Evolutionary conservation across 2,329 filamentous ascomycete species (phyloP), one percentile per base, ranked within the genome.

Genomic region (Microdochium paspali): DNA sequence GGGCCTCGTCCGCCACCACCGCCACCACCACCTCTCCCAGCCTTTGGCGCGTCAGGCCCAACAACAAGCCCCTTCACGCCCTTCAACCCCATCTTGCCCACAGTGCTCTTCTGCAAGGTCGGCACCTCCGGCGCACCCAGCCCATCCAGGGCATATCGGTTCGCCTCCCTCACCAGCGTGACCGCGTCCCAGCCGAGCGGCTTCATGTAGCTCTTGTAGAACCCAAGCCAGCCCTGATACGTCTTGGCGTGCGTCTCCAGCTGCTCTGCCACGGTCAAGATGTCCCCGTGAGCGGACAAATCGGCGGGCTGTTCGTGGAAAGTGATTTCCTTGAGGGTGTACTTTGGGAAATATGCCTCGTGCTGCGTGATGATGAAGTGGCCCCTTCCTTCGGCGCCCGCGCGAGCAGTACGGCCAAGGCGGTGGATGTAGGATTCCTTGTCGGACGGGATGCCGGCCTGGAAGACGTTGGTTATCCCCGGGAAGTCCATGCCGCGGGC

Each of bases 401-500:
- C 79, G 47, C 82, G 79, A 4, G 76, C 81, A 2, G 82, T 85
- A 44, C 82, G 80, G 46, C 82, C 82, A 12, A 85, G 70, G 39
- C 82, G 79, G 60, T 85, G 82, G 49, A 85, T 77, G 65, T 85
- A 85, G 44, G 77, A 76, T 59, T 84, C 78, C 52, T 76, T 74
- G 54, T 77, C 74, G 4, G 69, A 64, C 10, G 82, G 79, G 4
- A 80, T 61, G 47, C 82, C 80, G 18, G 80, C 65, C 59, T 85
- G 82, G 55, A 85, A 74, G 47, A 85, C 80, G 51, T 81, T 78
- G 15, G 79, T 82, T 31, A 85, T 80, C n/a, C 75, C 72, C 0
- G 82, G 82, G 60, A 85, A 85, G 57, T 87, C 83, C 79, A 87
- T 85, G 54, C 83, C 83, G 53, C 83, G 79, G 10, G 82, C 82